Base-by-base conservation (phyloP, 176 grass and related monocot genomes). In the Chloris gayana region DNA sequence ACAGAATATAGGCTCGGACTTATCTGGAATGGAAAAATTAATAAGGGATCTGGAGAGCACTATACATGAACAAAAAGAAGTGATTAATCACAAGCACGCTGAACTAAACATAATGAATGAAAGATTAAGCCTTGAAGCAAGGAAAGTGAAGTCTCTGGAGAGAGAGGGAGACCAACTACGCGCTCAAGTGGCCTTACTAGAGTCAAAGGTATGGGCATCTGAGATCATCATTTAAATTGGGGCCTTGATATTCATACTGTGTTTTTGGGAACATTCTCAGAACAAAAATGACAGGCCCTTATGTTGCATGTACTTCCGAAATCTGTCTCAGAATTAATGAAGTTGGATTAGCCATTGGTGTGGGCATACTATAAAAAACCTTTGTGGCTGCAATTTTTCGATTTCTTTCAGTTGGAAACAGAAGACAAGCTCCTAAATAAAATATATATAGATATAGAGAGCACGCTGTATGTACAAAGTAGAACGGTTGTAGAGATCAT, bases 141-240 rank as follows among this genome's bases (percentile, higher is more conserved):
- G 84, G 82, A 95, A 91, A 81, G 72, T 77, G 27, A 98, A 95
- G 61, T 98, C 92, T 45, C 85, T 95, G 79, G 96, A 98, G 92
- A 80, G 96, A 71, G 92, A 98, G 68, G 93, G 84, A 84, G 96
- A 98, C 70, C 90, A 94, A 51, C 73, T 98, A 70, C 92, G 88
- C 62, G 86, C 90, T 65, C 92, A 95, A 80, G 84, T 98, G 41
- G 88, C 92, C 33, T 85, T 98, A 77, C 82, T 98, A 26, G 96
- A 98, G 87, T 95, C 92, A 31, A 98, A 98, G 96, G 96, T 98
- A 79, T 22, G 53, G 34, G 69, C 50, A 34, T 61, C 42, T 9
- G 33, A 82, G 17, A 64, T 64, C 51, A 84, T 29, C 34, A 14
- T 39, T 77, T 72, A 12, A 72, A 72, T 60, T 14, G n/a, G 34